These are phyloP conservation scores for Pelargonium nanum DNA, from an alignment of 345 rosid species.

Conservation along the genomic window DNA sequence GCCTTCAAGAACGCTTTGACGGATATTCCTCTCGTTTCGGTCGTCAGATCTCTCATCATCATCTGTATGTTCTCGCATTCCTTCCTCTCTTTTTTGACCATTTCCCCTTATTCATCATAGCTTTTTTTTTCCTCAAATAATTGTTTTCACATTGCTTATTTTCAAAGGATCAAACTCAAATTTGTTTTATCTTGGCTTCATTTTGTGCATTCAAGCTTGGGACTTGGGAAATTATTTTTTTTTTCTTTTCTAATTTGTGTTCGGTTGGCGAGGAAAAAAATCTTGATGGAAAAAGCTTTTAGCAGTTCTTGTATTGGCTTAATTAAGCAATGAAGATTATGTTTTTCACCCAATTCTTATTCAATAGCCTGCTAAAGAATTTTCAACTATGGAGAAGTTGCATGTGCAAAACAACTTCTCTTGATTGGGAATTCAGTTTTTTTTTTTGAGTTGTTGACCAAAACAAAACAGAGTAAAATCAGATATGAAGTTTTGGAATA, in stretches of 20 bases:
- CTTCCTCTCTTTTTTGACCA: neutral
- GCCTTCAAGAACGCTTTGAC: constrained; percentile 66
- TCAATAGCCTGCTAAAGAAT: too few relatives aligned
- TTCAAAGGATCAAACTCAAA: too few relatives aligned
- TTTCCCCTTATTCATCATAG: neutral
- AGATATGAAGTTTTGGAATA: too few relatives aligned
- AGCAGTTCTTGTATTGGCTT: neutral
- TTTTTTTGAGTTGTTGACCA: too few relatives aligned
- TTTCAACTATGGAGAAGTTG: neutral
- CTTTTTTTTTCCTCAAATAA: neutral
- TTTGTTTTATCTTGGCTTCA: neutral
- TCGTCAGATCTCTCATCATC: constrained; percentile 69
- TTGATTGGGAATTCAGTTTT: too few relatives aligned
- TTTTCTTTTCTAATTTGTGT: neutral
- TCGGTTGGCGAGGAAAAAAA: neutral
- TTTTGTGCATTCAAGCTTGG: neutral
- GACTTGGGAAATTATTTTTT: neutral
- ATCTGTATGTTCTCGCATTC: constrained; percentile 35
- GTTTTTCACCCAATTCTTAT: neutral
- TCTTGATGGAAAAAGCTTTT: neutral
- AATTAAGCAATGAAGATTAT: neutral
- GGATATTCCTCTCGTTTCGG: constrained; percentile 77
- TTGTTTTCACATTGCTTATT: too few relatives aligned
- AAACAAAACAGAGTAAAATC: too few relatives aligned
- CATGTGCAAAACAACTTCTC: neutral